Evolutionary conservation across 2,329 filamentous ascomycete species (phyloP).

Genomic region (Byssothecium circinans): DNA sequence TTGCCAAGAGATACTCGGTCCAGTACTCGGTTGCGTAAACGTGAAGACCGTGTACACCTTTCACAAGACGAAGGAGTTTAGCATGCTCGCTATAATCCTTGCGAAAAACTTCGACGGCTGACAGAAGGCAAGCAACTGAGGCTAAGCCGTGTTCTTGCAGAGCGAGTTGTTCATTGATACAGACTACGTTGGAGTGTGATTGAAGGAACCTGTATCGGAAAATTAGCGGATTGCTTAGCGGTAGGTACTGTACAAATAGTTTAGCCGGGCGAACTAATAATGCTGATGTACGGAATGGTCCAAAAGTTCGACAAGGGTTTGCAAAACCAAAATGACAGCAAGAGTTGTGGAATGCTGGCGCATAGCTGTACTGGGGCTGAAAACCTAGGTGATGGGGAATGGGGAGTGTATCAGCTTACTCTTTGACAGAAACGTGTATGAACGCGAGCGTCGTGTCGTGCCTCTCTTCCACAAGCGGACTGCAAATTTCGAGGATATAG

Average conservation of each 20-base stretch:
- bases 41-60: constrained; percentile 18
- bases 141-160: constrained; percentile 10
- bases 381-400: neutral
- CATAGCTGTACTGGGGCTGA: neutral
- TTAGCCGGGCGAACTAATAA: no score
- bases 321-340: no score
- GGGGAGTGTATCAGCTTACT: constrained; percentile 4
- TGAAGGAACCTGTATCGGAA: constrained; percentile 6
- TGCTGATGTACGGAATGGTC: no score
- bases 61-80: constrained; percentile 11
- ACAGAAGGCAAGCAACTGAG: constrained; percentile 9
- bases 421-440: constrained; percentile 19
- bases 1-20: constrained; percentile 13
- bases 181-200: neutral
- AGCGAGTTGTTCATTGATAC: constrained; percentile 3
- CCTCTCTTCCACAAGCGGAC: constrained; percentile 15
- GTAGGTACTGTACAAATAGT: no score
- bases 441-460: constrained; percentile 13
- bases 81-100: constrained; percentile 1
- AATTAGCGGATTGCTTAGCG: neutral
- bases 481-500: constrained; percentile 13
- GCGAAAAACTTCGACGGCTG: constrained; percentile 8
- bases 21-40: constrained; percentile 19
- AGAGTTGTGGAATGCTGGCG: neutral
- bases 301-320: no score